Conservation (phyloP, 768 basidiomycete species). For the Auricularia sp. region DNA sequence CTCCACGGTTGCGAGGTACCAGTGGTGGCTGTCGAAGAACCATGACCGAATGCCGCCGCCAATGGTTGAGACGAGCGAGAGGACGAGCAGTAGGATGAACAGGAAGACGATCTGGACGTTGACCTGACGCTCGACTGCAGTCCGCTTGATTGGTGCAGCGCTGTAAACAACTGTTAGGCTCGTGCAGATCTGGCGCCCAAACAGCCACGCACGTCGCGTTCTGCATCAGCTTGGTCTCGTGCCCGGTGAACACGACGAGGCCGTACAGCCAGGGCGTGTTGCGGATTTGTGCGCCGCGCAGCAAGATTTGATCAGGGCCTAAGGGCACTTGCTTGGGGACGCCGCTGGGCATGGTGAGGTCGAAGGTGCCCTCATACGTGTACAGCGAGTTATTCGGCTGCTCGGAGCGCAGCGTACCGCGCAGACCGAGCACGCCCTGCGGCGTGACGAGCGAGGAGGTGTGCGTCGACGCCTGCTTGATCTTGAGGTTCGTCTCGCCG, state of each 20-base stretch:
- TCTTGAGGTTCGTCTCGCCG: constrained; percentile 99
- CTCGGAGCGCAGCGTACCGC: constrained; percentile 83
- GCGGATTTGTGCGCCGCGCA: constrained; percentile 89
- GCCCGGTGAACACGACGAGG: constrained; percentile 87
- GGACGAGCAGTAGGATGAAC: constrained; percentile 74
- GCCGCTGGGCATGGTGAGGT: constrained; percentile 46
- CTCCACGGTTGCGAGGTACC: constrained; percentile 76
- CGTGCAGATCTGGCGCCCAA: constrained; percentile 21
- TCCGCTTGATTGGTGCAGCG: constrained; percentile 93
- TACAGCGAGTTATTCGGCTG: constrained; percentile 97
- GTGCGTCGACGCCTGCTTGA: constrained; percentile 87
- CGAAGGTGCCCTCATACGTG: constrained; percentile 82
- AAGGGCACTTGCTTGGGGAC: constrained; percentile 75
- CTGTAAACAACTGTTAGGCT: neutral
- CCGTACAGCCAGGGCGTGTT: constrained; percentile 98
- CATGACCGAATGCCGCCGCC: constrained; percentile 87
- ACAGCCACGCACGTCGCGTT: constrained; percentile 62
- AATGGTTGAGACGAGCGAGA: constrained; percentile 86
- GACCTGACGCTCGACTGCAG: constrained; percentile 91
- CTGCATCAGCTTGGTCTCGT: constrained; percentile 96
- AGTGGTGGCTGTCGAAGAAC: constrained; percentile 79
- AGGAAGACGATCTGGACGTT: constrained; percentile 94
- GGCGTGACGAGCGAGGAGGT: constrained; percentile 75
- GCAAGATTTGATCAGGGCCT: constrained; percentile 87
- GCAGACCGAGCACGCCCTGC: constrained; percentile 55